Conservation (phyloP, 345 rosid genomes). For the Melaleuca quinquenervia region DNA sequence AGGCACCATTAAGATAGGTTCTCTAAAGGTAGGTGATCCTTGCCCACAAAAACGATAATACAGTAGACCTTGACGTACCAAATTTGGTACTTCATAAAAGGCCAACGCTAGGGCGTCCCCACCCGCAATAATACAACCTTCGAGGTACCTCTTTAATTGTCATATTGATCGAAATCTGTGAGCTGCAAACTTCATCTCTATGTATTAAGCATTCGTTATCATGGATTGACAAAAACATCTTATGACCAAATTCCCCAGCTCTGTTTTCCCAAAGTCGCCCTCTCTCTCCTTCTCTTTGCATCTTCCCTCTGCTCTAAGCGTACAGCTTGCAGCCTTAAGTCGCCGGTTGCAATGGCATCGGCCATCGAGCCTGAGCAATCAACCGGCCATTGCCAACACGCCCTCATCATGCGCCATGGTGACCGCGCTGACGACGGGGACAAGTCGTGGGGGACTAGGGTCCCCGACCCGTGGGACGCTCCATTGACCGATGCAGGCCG, state of each 20-base stretch:
- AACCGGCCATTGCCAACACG: conserved; percentile 24
- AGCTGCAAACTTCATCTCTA: background rate
- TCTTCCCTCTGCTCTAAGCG: background rate
- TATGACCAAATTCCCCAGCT: too few relatives aligned
- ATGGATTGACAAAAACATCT: background rate
- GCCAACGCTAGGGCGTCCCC: background rate
- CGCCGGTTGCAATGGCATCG: background rate
- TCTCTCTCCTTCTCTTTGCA: background rate
- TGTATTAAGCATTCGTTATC: too few relatives aligned
- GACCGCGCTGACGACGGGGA: conserved; percentile 55
- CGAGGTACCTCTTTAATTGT: background rate
- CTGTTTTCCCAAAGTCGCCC: background rate
- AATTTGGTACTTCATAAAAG: background rate
- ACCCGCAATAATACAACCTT: background rate
- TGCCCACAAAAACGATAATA: too few relatives aligned
- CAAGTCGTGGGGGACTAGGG: conserved; percentile 29
- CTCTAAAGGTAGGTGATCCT: too few relatives aligned
- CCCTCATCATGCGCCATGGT: conserved; percentile 79
- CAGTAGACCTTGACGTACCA: too few relatives aligned
- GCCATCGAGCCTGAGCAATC: background rate
- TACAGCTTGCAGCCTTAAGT: background rate
- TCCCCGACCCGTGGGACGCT: conserved; percentile 68
- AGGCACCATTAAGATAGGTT: too few relatives aligned
- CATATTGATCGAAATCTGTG: background rate
- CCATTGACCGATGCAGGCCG: conserved; percentile 39